A percentile compares a stretch with the other conserved stretches of the same genome.
phyloP scores from a whole-genome alignment of 1,284 basidiomycete species.

The Rhodotorula sp. region DNA sequence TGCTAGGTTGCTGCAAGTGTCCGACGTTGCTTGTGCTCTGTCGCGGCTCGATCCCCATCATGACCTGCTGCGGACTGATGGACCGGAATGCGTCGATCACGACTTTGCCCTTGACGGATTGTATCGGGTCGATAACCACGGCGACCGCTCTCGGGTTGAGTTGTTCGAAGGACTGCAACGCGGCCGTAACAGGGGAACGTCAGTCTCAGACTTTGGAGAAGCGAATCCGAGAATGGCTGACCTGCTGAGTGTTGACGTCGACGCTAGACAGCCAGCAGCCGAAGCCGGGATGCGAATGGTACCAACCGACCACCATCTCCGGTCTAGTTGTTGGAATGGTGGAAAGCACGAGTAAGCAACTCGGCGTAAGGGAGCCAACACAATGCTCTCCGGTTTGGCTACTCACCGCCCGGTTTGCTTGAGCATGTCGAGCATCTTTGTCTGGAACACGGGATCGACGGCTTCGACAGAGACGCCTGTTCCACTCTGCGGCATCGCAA shows the following conservation, averaged over 20 bases:
- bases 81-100: constrained; percentile 99
- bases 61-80: constrained; percentile 79
- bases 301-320: constrained; percentile 99
- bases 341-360: not conserved
- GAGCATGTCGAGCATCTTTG: constrained; percentile 98
- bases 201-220: not conserved
- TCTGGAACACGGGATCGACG: constrained; percentile 98
- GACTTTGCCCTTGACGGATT: constrained; percentile 87
- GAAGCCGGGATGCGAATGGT: constrained; percentile 99
- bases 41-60: constrained; percentile 85
- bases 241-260: constrained; percentile 99
- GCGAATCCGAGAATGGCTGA: constrained; percentile 50
- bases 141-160: constrained; percentile 93
- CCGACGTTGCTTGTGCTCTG: constrained; percentile 99
- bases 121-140: constrained; percentile 97
- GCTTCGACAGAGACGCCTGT: constrained; percentile 98
- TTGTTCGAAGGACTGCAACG: constrained; percentile 84
- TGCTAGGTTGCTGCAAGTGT: constrained; percentile 96
- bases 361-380: not conserved
- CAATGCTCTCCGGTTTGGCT: constrained; percentile 5
- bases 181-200: not conserved
- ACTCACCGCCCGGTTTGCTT: constrained; percentile 95
- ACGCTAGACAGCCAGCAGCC: constrained; percentile 99
- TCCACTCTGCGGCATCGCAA: constrained; percentile 99
- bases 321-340: constrained; percentile 59